Percentiles rank a stretch among this genome's conserved stretches.
phyloP scores from a whole-genome alignment of 2,329 filamentous ascomycete species.

The Arthroderma sp. region DNA sequence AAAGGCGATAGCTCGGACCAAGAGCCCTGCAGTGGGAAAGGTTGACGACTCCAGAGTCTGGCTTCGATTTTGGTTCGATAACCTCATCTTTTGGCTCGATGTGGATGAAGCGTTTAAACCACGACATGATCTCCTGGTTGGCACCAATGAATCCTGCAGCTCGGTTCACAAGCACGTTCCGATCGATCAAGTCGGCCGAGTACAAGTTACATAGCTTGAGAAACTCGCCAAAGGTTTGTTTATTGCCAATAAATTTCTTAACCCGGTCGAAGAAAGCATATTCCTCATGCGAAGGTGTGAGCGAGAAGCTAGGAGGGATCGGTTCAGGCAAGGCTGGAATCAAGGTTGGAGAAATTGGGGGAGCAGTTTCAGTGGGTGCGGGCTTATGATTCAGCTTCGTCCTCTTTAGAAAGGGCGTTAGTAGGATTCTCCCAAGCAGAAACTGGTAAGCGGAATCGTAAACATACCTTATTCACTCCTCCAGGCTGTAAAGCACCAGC shows the following conservation, averaged over 20 bases:
- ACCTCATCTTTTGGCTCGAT: conserved; percentile 59
- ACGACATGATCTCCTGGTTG: conserved; percentile 76
- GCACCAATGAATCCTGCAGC: conserved; percentile 75
- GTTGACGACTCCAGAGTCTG: conserved; percentile 67
- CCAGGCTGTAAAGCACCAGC: conserved; percentile 26
- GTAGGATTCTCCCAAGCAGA: background rate
- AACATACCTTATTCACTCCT: conserved; percentile 39
- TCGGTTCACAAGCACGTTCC: conserved; percentile 67
- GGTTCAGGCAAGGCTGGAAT: conserved; percentile 82
- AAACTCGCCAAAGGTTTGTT: conserved; percentile 87
- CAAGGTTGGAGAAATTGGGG: conserved; percentile 65
- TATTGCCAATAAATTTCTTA: conserved; percentile 91
- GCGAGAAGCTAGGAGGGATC: conserved; percentile 59
- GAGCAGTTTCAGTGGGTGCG: conserved; percentile 40
- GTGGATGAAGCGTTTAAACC: conserved; percentile 73
- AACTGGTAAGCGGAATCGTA: too few species aligned
- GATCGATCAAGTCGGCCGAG: conserved; percentile 83
- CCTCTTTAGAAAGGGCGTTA: conserved; percentile 41
- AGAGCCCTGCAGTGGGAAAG: conserved; percentile 91
- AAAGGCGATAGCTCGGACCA: conserved; percentile 83
- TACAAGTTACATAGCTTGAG: conserved; percentile 94
- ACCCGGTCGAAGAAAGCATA: conserved; percentile 89
- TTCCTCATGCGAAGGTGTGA: conserved; percentile 70
- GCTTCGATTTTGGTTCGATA: conserved; percentile 63
- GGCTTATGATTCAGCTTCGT: conserved; percentile 60